These are phyloP conservation scores for Citeromyces hawaiiensis DNA, from an alignment of 1,139 yeast genomes.

Conservation along the genomic window DNA sequence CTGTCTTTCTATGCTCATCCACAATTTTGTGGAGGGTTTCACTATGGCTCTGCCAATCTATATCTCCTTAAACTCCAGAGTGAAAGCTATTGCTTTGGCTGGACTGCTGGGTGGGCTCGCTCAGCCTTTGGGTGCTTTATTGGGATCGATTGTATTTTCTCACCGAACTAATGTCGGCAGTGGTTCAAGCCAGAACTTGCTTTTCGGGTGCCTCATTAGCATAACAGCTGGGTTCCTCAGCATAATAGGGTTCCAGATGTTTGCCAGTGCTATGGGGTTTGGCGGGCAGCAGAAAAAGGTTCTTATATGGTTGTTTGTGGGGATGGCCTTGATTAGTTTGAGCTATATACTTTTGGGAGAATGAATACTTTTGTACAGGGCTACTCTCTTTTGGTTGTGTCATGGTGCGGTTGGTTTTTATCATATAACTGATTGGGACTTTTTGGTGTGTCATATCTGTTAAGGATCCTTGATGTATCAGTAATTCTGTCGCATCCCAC, in stretches of 20 bases:
- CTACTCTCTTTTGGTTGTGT: too few relatives aligned
- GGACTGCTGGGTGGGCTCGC: conserved; percentile 69
- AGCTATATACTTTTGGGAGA: conserved; percentile 5
- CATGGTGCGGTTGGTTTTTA: too few relatives aligned
- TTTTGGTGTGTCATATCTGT: too few relatives aligned
- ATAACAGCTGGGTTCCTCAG: conserved; percentile 76
- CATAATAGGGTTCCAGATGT: conserved; percentile 76
- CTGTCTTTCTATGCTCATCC: conserved; percentile 73
- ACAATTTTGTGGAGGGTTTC: conserved; percentile 92
- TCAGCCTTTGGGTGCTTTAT: conserved; percentile 79
- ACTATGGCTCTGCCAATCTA: conserved; percentile 86
- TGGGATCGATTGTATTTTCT: conserved; percentile 50
- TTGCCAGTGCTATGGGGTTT: conserved; percentile 60
- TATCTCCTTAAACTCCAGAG: conserved; percentile 50
- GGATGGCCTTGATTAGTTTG: conserved; percentile 22
- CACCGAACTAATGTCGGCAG: conserved; percentile 21
- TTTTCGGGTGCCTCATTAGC: conserved; percentile 57
- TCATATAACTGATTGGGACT: too few relatives aligned
- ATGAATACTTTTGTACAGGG: too few relatives aligned
- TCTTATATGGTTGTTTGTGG: conserved; percentile 36
- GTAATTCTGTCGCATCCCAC: too few relatives aligned
- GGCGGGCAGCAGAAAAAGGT: conserved; percentile 48
- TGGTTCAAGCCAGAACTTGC: conserved; percentile 20
- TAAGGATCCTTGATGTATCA: too few relatives aligned
- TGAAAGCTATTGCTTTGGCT: conserved; percentile 52